These are phyloP conservation scores for Penicillium canescens DNA, from an alignment of 495 filamentous ascomycete genomes.

Conservation along the genomic window DNA sequence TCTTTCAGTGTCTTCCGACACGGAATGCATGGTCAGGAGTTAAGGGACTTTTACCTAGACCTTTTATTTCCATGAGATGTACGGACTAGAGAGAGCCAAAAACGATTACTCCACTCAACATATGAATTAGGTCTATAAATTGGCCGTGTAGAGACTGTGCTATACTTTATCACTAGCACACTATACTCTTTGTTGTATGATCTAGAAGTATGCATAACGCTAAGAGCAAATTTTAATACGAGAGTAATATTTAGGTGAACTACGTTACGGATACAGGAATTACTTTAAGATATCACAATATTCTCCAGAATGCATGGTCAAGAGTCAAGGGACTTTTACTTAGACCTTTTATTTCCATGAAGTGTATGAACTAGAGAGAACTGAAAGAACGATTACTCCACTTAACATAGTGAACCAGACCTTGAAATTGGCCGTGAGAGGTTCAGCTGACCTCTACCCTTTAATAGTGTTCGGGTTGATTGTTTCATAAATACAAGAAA, in stretches of 20 bases:
- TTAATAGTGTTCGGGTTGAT: no score
- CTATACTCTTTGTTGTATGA: background rate
- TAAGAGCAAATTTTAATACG: background rate
- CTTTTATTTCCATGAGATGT: slow-evolving; percentile 7
- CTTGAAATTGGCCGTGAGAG: background rate
- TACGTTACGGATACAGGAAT: no score
- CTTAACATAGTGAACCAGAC: background rate
- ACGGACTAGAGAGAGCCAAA: slow-evolving; percentile 8
- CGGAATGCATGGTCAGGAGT: slow-evolving; percentile 14
- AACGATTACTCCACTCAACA: slow-evolving; percentile 8
- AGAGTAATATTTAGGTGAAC: background rate
- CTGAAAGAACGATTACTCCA: slow-evolving; percentile 9
- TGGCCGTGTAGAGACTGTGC: background rate
- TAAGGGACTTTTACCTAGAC: slow-evolving; percentile 8
- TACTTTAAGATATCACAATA: no score
- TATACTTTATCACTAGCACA: background rate
- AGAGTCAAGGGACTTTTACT: slow-evolving; percentile 6
- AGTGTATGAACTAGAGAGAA: slow-evolving; percentile 4
- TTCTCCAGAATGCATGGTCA: slow-evolving; percentile 9
- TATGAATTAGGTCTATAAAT: background rate
- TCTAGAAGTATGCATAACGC: no score
- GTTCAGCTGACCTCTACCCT: no score
- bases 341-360: slow-evolving; percentile 9
- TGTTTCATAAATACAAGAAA: no score
- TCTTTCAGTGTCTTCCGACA: slow-evolving; percentile 8